Evolutionary conservation across 148 eudicot genomes (phyloP), one percentile per base, ranked within the genome.

Genomic region (Polygonum aviculare): DNA sequence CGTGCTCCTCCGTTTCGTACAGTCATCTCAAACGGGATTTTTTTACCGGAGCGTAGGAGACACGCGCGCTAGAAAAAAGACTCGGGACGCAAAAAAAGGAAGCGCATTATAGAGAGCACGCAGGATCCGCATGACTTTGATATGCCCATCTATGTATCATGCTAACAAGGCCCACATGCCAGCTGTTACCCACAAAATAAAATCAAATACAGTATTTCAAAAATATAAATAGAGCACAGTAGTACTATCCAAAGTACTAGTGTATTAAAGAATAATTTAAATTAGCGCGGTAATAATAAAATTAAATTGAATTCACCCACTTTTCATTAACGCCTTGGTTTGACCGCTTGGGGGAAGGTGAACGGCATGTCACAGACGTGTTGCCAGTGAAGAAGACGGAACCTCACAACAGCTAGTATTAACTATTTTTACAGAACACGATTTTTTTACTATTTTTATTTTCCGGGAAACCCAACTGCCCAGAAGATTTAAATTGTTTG

Each of bases 341-440:
- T 62, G 69, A 62, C 69, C 38, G 69, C 69, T 62, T 62, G 38
- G 69, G 63, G 12, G 69, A 62, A 62, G 69, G 69, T 62, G 69
- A 62, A 62, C 4, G 38, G 16, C 39, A 62, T 62, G 69, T 26
- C 39, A 22, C 16, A 62, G 69, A 62, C 69, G 69, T 62, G 69
- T 11, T 62, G 69, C 69, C 69, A 26, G 38, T 62, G 33, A 69
- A 67, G 11, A 38, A 51, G 77, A 75, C 44, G 74, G 78, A 75
- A 49, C 83, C 83, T 78, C 57, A 70, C n/a, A n/a, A n/a, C n/a
- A n/a, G n/a, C 31, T 2, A 84, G 33, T 57, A 19, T 21, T 55
- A 26, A 26, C 31, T 26, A 26, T 26, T 26, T 26, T 26, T 26
- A 26, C 31, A 26, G 31, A 26, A 26, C 31, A 26, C 31, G 31